Base-by-base conservation (phyloP, 257 asterid genomes). In the Thymus quinquecostatus region DNA sequence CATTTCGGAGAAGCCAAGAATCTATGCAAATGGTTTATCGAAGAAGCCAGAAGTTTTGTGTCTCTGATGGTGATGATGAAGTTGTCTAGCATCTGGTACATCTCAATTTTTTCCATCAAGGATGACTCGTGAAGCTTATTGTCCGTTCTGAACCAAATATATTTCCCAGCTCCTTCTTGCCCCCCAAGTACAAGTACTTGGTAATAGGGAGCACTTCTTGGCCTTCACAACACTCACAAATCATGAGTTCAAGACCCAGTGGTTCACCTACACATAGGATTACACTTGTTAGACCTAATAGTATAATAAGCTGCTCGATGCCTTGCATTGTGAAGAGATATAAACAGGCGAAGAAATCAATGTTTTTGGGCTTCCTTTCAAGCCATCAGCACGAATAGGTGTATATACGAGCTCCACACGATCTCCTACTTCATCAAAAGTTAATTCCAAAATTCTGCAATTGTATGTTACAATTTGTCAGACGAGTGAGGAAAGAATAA, bases 11-110 rank as follows among this genome's bases (percentile, higher is more conserved):
- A 84, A 43, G 86, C 76, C 85, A 94, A 74, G 74, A 69, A 84
- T 78, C 84, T 94, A 41, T 78, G 80, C 36, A 86, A 84, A 65
- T 75, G 77, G 65, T 82, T 78, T 65, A 91, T 79, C 54, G 82
- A 82, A 49, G 82, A 21, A 21, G 21, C 21, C 21, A 21, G 21
- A 47, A 34, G 84, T 84, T 75, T 76, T 85, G 84, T 21, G 21
- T 94, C 98, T 76, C 97, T 81, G 72, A 94, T 21, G 21, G 21
- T 82, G 54, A 93, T 84, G 65, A 89, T 85, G 69, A 93, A 72
- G n/a, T 97, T 96, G 74, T 85, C 94, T 0, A 94, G 80, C 14
- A 94, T 80, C 5, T 97, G 85, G 80, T 91, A 96, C 97, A 94
- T 91, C 81, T 94, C 98, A 33, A 91, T 81, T 21, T 21, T 74